These are phyloP conservation scores for Russula abietina DNA, from an alignment of 768 basidiomycete species.

Conservation along the genomic window DNA sequence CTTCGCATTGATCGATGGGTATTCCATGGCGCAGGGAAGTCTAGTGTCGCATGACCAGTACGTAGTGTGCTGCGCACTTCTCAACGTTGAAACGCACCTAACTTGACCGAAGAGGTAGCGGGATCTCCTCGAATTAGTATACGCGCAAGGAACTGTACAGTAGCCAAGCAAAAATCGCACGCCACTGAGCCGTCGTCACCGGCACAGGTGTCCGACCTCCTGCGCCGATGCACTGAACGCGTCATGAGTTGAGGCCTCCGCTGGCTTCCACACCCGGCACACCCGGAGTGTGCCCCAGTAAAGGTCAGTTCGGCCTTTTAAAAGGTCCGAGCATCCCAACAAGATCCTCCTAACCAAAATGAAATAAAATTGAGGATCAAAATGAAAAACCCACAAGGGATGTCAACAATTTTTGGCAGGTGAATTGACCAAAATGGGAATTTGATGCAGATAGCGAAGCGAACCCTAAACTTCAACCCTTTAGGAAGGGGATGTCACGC, in stretches of 20 bases:
- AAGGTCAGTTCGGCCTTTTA: neutral
- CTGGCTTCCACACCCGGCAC: neutral
- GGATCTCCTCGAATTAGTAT: neutral
- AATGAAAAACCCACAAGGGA: neutral
- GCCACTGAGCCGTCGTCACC: neutral
- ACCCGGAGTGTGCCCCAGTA: neutral
- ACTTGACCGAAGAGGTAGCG: neutral
- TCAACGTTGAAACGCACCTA: neutral
- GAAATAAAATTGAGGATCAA: neutral
- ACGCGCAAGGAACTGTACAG: neutral
- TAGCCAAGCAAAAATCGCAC: neutral
- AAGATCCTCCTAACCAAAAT: neutral
- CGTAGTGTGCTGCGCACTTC: neutral
- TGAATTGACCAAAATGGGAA: neutral
- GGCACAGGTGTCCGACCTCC: neutral
- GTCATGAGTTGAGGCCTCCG: neutral
- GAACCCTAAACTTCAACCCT: neutral
- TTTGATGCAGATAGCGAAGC: too few relatives aligned
- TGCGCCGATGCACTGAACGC: neutral
- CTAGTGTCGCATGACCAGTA: neutral
- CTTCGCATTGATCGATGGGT: neutral
- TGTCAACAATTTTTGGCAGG: neutral
- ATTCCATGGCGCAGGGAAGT: neutral
- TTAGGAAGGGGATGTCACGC: slow-evolving; percentile 3
- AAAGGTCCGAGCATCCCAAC: neutral